Evolutionary conservation across 1,284 basidiomycete genomes (phyloP), one percentile per base, ranked within the genome.

Genomic region (Exobasidium cylindrosporum): DNA sequence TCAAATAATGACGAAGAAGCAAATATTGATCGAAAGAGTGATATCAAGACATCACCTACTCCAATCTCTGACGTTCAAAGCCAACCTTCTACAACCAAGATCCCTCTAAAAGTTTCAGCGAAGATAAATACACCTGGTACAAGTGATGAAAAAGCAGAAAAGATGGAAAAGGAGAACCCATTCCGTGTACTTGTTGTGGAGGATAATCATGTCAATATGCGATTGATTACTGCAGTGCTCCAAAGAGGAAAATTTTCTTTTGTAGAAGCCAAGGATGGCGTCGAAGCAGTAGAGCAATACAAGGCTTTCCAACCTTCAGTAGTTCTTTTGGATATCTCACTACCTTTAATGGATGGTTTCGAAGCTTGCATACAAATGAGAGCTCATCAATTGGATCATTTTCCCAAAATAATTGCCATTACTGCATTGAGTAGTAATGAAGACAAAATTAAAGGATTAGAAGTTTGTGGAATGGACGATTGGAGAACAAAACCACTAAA

Each of bases 161-260:
- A 45, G 17, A 26, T 17, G 13, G 1, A 14, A 32, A 28, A 52
- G 28, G 26, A 13, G 47, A 32, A 65, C 31, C 69, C 66, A 49
- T 75, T 73, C 56, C 54, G 63, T 14, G 70, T 72, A 2, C 65
- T 76, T 0, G 61, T 72, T 11, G 73, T 76, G 5, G 73, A 75
- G 57, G 73, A 76, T 66, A 76, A 76, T 45, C 70, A 69, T 24
- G 65, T 74, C 58, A 74, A 76, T 64, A 67, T 76, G 65, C 50
- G 45, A 24, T 63, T 76, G 17, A 62, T 76, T 26, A 70, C 70
- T 23, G 64, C 68, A 4, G 59, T 73, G 1, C 60, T 66, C 58
- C 63, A 69, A 32, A 61, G 66, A 4, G 58, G 65, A 10, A 66
- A 64, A 35, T 62, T 69, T 13, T 46, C 45, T 2, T 74, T 66